These are phyloP conservation scores for Encephalitozoon cuniculi DNA, from an alignment of 371 early-diverging fungal species.

Conservation along the genomic window DNA sequence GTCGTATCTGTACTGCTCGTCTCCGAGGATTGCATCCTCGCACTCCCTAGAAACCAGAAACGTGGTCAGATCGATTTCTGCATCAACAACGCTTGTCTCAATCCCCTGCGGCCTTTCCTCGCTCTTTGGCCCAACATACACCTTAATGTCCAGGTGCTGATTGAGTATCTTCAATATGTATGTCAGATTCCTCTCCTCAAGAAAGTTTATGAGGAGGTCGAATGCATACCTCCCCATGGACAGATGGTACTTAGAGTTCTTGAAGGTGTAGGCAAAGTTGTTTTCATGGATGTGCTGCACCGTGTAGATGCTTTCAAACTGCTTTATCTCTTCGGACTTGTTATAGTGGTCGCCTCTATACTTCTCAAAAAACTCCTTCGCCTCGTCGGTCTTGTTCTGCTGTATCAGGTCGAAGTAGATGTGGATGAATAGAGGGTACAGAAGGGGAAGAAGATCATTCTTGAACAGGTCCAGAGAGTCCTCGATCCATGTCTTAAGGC, in stretches of 20 bases:
- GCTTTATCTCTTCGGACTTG: conserved; percentile 65
- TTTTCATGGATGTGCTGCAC: conserved; percentile 71
- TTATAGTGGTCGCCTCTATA: conserved; percentile 69
- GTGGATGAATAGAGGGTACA: conserved; percentile 87
- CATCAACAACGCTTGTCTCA: conserved; percentile 40
- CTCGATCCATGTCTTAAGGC: conserved; percentile 78
- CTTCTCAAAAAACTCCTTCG: conserved; percentile 69
- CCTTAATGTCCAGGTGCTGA: conserved; percentile 77
- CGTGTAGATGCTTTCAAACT: conserved; percentile 63
- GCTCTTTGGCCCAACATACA: conserved; percentile 53
- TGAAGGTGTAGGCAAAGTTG: conserved; percentile 69
- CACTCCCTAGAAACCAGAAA: conserved; percentile 53
- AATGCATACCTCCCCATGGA: conserved; percentile 77
- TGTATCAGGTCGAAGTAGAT: conserved; percentile 76
- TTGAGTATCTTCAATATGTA: conserved; percentile 81
- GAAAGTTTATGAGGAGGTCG: conserved; percentile 77
- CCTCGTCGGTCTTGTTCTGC: conserved; percentile 58
- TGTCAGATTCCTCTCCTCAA: conserved; percentile 78
- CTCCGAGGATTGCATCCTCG: conserved; percentile 65
- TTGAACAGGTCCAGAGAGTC: conserved; percentile 72
- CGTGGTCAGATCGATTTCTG: conserved; percentile 46
- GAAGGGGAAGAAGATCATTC: conserved; percentile 70
- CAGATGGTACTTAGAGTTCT: conserved; percentile 74
- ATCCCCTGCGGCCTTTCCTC: conserved; percentile 53
- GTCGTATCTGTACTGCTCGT: conserved; percentile 69